These are phyloP conservation scores for Saccharomycopsis fermentans DNA, from an alignment of 805 yeast species.

Conservation along the genomic window DNA sequence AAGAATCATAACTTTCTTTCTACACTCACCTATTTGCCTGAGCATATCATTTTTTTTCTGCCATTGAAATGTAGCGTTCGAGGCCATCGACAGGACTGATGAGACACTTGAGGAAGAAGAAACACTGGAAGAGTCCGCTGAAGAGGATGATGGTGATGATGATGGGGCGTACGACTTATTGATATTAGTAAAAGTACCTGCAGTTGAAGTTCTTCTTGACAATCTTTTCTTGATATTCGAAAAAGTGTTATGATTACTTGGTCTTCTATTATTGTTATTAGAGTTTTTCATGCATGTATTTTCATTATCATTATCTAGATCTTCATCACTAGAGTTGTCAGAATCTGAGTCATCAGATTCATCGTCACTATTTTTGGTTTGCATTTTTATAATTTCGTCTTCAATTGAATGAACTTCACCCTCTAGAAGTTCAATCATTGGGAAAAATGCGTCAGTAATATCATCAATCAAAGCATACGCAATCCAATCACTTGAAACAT, in stretches of 20 bases:
- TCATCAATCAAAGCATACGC: conserved; percentile 78
- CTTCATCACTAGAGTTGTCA: conserved; percentile 3
- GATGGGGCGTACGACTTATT: neutral
- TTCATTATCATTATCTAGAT: neutral
- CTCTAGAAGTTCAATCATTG: conserved; percentile 67
- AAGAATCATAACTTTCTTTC: conserved; percentile 88
- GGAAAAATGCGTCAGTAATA: conserved; percentile 77
- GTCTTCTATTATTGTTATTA: neutral
- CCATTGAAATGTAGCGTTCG: conserved; percentile 58
- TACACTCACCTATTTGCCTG: conserved; percentile 87
- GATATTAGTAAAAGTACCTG: neutral
- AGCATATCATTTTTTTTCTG: conserved; percentile 90
- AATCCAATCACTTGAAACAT: conserved; percentile 72
- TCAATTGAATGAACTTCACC: conserved; percentile 76
- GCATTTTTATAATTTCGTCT: conserved; percentile 30
- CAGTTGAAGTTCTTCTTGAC: neutral
- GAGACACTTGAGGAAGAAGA: neutral
- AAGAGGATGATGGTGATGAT: neutral
- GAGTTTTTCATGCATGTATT: conserved; percentile 6
- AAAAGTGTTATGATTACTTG: neutral
- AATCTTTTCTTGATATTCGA: neutral
- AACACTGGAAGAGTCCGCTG: conserved; percentile 10
- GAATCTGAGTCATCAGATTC: conserved; percentile 11
- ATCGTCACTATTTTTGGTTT: conserved; percentile 17
- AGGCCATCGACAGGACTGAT: conserved; percentile 20